phyloP scores from a whole-genome alignment of 2,329 filamentous ascomycete species.

The Byssothecium circinans region DNA sequence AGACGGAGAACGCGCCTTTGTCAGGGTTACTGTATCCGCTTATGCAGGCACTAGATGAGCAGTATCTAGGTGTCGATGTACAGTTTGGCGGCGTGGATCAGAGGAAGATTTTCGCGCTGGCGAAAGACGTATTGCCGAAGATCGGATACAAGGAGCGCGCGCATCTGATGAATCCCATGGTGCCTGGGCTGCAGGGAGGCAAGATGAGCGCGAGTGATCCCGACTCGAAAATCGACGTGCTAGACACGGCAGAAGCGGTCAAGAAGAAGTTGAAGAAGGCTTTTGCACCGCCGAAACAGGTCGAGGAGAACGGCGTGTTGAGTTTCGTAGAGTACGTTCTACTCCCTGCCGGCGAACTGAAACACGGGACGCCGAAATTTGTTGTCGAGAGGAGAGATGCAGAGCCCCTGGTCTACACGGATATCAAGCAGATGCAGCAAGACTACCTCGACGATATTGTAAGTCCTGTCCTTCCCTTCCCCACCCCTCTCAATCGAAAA shows the following conservation, averaged over 20 bases:
- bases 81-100: constrained; percentile 83
- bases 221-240: constrained; percentile 90
- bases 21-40: constrained; percentile 79
- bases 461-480: constrained; percentile 38
- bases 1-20: constrained; percentile 74
- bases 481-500: neutral
- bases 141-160: constrained; percentile 77
- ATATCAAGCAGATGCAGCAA: constrained; percentile 71
- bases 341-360: constrained; percentile 72
- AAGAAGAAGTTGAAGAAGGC: constrained; percentile 73
- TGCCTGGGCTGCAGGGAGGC: constrained; percentile 76
- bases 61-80: constrained; percentile 77
- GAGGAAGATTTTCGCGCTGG: constrained; percentile 84
- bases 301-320: constrained; percentile 84
- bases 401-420: constrained; percentile 78
- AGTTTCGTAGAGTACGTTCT: constrained; percentile 86
- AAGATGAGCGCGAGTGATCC: constrained; percentile 76
- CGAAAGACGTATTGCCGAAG: constrained; percentile 81
- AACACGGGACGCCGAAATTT: constrained; percentile 61
- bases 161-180: constrained; percentile 83
- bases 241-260: constrained; percentile 75
- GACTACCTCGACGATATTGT: constrained; percentile 81
- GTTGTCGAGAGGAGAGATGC: constrained; percentile 67
- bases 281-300: constrained; percentile 70
- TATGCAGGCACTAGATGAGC: constrained; percentile 88